Evolutionary conservation across 805 yeast species (phyloP), one percentile per base, ranked within the genome.

Genomic region (Ogataea methanolica): DNA sequence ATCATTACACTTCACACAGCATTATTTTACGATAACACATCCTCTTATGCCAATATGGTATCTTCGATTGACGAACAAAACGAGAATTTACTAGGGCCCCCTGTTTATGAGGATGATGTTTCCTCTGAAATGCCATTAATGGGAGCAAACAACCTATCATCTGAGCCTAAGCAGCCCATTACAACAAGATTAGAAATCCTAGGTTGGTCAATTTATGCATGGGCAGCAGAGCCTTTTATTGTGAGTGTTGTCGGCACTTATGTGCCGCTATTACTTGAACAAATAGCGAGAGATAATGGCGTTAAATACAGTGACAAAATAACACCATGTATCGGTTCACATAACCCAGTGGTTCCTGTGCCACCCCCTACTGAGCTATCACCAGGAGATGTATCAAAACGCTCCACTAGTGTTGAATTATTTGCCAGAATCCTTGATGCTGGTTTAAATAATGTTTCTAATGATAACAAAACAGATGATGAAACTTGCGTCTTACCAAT

Each of bases 151-250:
- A 40, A 17, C 16, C 19, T 14, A 17, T 17, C 26, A 23, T 29
- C 5, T 8, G 44, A 39, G 8, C 21, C 12, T 19, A 38, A 39
- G 17, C 58, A 55, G 37, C 56, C 59, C 12, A 34, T 33, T 3
- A 71, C 79, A 0, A 64, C 74, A 5, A 57, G 62, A 29, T 57
- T 65, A 34, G 82, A 78, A 52, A 70, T 83, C 2, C 54, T 71
- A 34, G 92, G 91, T 4, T 79, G 91, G 91, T 80, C 81, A 59
- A 68, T 82, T 6, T 83, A 80, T 53, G 71, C 83, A 2, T 82
- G 86, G 76, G 90, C 91, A 1, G 79, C 87, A 19, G 95, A 86
- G 61, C 94, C 94, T 0, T 87, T 85, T 59, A 75, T 85, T 4
- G 94, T 86, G 7, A 80, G 88, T 36, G 90, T 85, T 2, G 84